Evolutionary conservation across 2,329 filamentous ascomycete genomes (phyloP).

Genomic region (Alternaria conjuncta): DNA sequence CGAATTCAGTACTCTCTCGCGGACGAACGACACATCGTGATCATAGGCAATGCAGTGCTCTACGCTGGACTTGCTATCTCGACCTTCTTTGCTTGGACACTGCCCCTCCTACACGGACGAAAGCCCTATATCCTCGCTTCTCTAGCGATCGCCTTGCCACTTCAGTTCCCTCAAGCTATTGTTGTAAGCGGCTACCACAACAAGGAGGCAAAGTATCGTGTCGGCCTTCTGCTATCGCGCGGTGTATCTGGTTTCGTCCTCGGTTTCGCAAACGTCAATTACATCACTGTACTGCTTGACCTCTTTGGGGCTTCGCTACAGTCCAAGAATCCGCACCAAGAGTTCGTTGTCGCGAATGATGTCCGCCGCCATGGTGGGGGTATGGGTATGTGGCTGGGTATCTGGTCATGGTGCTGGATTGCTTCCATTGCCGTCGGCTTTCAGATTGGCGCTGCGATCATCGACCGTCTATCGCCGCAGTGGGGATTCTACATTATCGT

Average conservation of each 20-base stretch:
- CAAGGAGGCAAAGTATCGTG: constrained; percentile 62
- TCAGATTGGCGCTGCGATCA: constrained; percentile 72
- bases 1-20: constrained; percentile 78
- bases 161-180: constrained; percentile 78
- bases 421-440: constrained; percentile 76
- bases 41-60: constrained; percentile 76
- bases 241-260: constrained; percentile 71
- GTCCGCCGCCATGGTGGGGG: constrained; percentile 77
- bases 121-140: constrained; percentile 78
- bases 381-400: constrained; percentile 74
- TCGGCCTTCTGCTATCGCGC: constrained; percentile 68
- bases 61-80: constrained; percentile 74
- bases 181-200: constrained; percentile 61
- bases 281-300: constrained; percentile 73
- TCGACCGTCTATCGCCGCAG: constrained; percentile 66
- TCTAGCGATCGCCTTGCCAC: constrained; percentile 71
- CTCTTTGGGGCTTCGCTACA: constrained; percentile 79
- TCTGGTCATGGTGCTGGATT: constrained; percentile 74
- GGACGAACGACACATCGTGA: constrained; percentile 69
- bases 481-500: constrained; percentile 81
- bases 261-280: constrained; percentile 80
- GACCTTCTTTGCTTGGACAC: constrained; percentile 74
- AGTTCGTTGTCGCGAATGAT: constrained; percentile 70
- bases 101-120: constrained; percentile 76
- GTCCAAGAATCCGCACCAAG: constrained; percentile 74